Evolutionary conservation across 352 stramenopile genomes (phyloP).

Genomic region (Plasmopara halstedii): DNA sequence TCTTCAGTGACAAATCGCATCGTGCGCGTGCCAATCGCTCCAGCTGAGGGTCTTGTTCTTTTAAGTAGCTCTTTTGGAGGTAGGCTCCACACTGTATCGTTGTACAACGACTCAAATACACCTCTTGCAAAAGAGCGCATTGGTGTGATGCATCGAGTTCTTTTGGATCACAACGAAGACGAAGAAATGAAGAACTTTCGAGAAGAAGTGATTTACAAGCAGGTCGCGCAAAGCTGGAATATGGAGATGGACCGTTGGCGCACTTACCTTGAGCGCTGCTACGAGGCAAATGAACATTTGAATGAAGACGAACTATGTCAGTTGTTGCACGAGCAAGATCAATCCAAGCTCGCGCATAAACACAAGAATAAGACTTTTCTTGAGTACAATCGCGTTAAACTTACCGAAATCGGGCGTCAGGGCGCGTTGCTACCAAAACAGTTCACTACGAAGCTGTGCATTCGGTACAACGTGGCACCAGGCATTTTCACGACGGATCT

Average conservation of each 20-base stretch:
- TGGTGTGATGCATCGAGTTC: constrained; percentile 45
- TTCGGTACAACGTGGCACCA: constrained; percentile 56
- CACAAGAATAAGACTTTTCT: constrained; percentile 41
- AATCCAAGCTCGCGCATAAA: constrained; percentile 27
- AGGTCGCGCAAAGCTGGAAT: constrained; percentile 48
- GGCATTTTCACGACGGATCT: constrained; percentile 72
- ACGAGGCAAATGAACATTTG: constrained; percentile 40
- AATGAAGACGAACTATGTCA: constrained; percentile 31
- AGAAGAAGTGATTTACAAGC: constrained; percentile 66
- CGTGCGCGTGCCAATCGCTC: constrained; percentile 82
- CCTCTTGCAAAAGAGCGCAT: constrained; percentile 43
- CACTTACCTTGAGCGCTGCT: constrained; percentile 48
- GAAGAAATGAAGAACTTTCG: constrained; percentile 53
- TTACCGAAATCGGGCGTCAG: constrained; percentile 30
- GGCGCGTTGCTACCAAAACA: constrained; percentile 54
- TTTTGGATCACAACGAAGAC: constrained; percentile 46
- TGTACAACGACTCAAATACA: constrained; percentile 66
- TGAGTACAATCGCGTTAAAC: constrained; percentile 39
- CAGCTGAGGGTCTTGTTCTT: constrained; percentile 82
- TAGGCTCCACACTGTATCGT: constrained; percentile 69
- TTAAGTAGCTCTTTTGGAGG: constrained; percentile 74
- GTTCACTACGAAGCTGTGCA: constrained; percentile 75
- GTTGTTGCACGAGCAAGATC: constrained; percentile 30
- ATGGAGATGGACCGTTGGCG: constrained; percentile 47
- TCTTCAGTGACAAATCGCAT: constrained; percentile 58